These are phyloP conservation scores for Pestalotiopsis sp. DNA, from an alignment of 2,329 filamentous ascomycete species.

Conservation along the genomic window DNA sequence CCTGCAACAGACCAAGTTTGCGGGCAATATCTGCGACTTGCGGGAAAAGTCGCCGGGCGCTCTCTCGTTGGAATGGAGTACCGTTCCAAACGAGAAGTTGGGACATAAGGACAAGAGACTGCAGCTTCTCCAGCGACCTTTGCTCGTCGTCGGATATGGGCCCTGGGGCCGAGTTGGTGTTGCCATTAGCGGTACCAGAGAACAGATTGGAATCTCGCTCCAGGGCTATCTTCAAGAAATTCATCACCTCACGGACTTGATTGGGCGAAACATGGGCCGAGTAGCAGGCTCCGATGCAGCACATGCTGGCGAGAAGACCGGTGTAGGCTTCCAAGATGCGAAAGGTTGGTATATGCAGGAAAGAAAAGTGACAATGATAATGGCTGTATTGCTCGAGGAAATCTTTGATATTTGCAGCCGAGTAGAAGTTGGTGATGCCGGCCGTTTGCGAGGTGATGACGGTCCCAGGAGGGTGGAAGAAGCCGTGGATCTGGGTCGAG, in stretches of 20 bases:
- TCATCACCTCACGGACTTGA: conserved; percentile 68
- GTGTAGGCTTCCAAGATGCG: conserved; percentile 65
- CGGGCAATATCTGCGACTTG: conserved; percentile 58
- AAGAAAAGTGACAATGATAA: conserved; percentile 72
- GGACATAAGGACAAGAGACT: conserved; percentile 64
- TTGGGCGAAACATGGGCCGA: conserved; percentile 60
- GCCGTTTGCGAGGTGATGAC: conserved; percentile 54
- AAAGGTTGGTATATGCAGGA: conserved; percentile 72
- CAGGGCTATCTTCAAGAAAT: conserved; percentile 59
- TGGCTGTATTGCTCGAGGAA: conserved; percentile 72
- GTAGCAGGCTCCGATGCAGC: conserved; percentile 74
- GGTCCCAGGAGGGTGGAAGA: conserved; percentile 58
- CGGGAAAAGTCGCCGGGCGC: conserved; percentile 60
- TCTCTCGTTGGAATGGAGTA: conserved; percentile 62
- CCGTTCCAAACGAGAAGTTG: conserved; percentile 70
- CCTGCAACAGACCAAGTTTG: conserved; percentile 54
- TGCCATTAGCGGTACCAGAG: conserved; percentile 35
- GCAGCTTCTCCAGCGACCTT: conserved; percentile 63
- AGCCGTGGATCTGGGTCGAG: conserved; percentile 56
- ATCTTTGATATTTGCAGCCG: conserved; percentile 67
- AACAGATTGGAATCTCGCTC: conserved; percentile 55
- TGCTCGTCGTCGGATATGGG: conserved; percentile 27
- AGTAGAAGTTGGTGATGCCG: conserved; percentile 61
- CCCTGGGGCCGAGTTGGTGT: conserved; percentile 36
- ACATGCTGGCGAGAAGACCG: conserved; percentile 67